Evolutionary conservation across 768 basidiomycete species (phyloP), one percentile per base, ranked within the genome.

Genomic region (Termitomyces sp.): DNA sequence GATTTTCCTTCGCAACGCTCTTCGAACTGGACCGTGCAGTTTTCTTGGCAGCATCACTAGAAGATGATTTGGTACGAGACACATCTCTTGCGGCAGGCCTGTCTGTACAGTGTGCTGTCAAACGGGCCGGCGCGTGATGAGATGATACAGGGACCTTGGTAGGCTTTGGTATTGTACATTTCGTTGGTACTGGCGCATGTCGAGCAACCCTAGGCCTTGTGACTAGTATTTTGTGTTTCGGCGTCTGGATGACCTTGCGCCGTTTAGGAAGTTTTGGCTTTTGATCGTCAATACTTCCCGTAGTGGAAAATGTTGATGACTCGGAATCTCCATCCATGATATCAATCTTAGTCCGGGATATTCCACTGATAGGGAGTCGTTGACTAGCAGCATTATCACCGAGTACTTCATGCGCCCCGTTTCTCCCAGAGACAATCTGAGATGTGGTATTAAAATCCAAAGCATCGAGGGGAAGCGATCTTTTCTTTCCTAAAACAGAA

Each of bases 401-500:
- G 36, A 46, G 22, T 27, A 37, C 46, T 52, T 27, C 46, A 43
- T 49, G 52, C 20, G 39, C 42, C 44, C 34, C 46, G 41, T 16
- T 55, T 42, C 34, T 55, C 31, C 37, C 44, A 27, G 42, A 31
- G n/a, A n/a, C 7, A 9, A 36, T 43, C 34, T 69, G 67, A 22
- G 66, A 66, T 31, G 63, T 60, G 32, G 62, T 65, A 42, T 63
- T 61, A 44, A 48, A 42, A 41, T 56, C 61, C 26, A 57, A 50
- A 32, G 57, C 63, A 42, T 64, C 61, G 36, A 55, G 64, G 49
- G 73, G 68, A 55, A 71, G 68, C 13, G 74, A 64, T 13, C 79
- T 74, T 57, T 81, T 81, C 61, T 68, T 75, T 36, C 79, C 76
- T 51, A 75, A 71, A 60, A 74, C 57, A 49, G 77, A 73, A 4